phyloP scores from a whole-genome alignment of 352 stramenopile genomes.

The Phytophthora sp. region DNA sequence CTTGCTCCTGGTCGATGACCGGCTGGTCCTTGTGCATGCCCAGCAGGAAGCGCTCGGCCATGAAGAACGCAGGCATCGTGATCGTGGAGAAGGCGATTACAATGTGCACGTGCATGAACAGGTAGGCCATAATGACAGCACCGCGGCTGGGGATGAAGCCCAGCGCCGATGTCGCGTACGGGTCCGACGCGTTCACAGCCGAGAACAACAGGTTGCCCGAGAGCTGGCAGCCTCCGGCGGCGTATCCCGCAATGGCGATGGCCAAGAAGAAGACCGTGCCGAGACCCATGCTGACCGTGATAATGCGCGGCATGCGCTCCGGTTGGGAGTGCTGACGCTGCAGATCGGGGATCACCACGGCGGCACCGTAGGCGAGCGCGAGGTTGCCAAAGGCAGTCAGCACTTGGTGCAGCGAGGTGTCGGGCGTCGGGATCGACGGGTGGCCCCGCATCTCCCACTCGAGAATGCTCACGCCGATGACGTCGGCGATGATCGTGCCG shows the following conservation, averaged over 20 bases:
- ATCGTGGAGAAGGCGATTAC: slow-evolving; percentile 56
- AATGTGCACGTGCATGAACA: slow-evolving; percentile 56
- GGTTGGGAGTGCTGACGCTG: slow-evolving; percentile 55
- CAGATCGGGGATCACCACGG: slow-evolving; percentile 38
- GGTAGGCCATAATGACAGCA: slow-evolving; percentile 40
- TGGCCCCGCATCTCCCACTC: slow-evolving; percentile 41
- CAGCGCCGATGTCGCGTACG: slow-evolving; percentile 24
- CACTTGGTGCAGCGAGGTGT: slow-evolving; percentile 38
- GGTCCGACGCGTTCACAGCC: slow-evolving; percentile 32
- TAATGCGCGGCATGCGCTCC: slow-evolving; percentile 49
- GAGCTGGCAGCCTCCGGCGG: slow-evolving; percentile 46
- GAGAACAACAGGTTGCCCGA: slow-evolving; percentile 46
- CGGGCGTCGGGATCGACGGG: slow-evolving; percentile 29
- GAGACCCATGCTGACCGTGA: slow-evolving; percentile 39
- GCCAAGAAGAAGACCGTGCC: slow-evolving; percentile 47
- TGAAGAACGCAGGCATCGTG: slow-evolving; percentile 47
- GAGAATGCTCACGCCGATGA: slow-evolving; percentile 37
- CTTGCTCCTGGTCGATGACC: slow-evolving; percentile 12
- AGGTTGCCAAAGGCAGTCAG: slow-evolving; percentile 38
- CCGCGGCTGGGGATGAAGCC: slow-evolving; percentile 36
- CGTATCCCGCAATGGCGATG: slow-evolving; percentile 45
- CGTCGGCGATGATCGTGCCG: slow-evolving; percentile 35
- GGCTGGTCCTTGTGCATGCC: slow-evolving; percentile 42
- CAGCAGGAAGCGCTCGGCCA: slow-evolving; percentile 46
- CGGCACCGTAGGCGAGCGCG: slow-evolving; percentile 33